Base-by-base conservation (phyloP, 768 basidiomycete genomes). In the Pisolithus albus region DNA sequence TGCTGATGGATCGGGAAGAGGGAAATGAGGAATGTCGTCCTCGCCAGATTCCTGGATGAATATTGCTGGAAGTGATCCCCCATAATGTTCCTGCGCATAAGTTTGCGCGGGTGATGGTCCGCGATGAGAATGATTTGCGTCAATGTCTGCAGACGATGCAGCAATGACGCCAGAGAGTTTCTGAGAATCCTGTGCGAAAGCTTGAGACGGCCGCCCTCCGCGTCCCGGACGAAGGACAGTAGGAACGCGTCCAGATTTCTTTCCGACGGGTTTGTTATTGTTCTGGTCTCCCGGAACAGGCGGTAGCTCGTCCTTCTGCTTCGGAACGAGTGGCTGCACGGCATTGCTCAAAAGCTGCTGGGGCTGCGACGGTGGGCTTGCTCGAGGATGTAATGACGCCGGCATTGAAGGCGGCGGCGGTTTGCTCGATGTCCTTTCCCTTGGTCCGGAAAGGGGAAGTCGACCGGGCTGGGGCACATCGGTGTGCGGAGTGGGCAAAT, bases 191-290 rank as follows among this genome's bases (percentile, higher is more conserved):
- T 32, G 30, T 10, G 34, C 46, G 24, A 18, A 4, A 11, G 49
- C 47, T 8, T 19, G 64, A 42, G 45, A 48, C 36, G 65, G 50
- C 52, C 65, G 52, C 11, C 55, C 53, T 32, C 60, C 55, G 9
- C 63, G 59, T 48, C 72, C 69, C 15, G 78, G 72, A 34, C 75
- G 75, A n/a, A 80, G 69, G 30, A 72, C 64, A 1, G 69, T 60
- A 8, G 80, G 77, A 11, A 75, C 53, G 36, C 61, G 54, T 7
- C 49, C 55, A 15, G 53, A 19, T 11, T 52, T 55, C 55, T 60
- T 54, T 54, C 59, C 51, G 43, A 58, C 47, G 49, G 45, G 16
- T 64, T 64, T 16, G 61, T 37, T 40, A 8, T 52, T 65, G 43
- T 46, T 57, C 18, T 53, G 26, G 4, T 66, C 59, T 11, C 65